Evolutionary conservation across 495 filamentous ascomycete genomes (phyloP), one percentile per base, ranked within the genome.

Genomic region (Chaetomium tenue): DNA sequence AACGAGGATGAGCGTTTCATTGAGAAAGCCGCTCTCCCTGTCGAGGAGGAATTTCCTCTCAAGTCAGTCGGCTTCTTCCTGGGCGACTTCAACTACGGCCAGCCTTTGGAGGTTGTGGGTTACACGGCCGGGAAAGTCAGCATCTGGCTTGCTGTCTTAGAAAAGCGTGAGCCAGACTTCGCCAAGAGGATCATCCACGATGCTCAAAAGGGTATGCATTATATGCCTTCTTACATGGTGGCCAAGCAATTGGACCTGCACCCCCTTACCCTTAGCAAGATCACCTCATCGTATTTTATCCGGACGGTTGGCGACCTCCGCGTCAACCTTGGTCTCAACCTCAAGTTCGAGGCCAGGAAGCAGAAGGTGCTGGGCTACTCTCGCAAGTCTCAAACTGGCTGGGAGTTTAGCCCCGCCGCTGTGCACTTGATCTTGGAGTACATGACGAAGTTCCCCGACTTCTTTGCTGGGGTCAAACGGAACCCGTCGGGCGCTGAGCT

Each of bases 301-400:
- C 83, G 86, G 50, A 87, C 93, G 4, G 84, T 89, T 25, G 91
- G 90, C 3, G 83, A 86, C 55, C 85, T 88, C 52, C 82, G 85
- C 42, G 83, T 95, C 47, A 98, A 99, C 69, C 79, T 99, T 16
- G 95, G 95, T 11, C 81, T 99, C 47, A 99, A 98, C 71, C 80
- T 99, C 63, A 99, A 99, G 72, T 98, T 98, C 62, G 93, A 99
- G 74, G 89, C 88, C 0, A 91, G 88, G 76, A 95, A 97, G 77
- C 85, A 91, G 61, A 99, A 99, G 75, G 95, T 99, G 6, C 81
- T 98, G 18, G 95, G 95, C 6, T 99, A 97, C 73, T 96, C 93
- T 20, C 91, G 92, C 64, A 90, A 90, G 55, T 86, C 86, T 20
- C 81, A 86, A 15, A 87, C 83, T 16, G 95, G 95, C 11, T 99